A percentile compares a stretch with the other conserved stretches of the same genome.
Conservation (phyloP, 1,284 basidiomycete species). For the Sanghuangporus baumii region DNA sequence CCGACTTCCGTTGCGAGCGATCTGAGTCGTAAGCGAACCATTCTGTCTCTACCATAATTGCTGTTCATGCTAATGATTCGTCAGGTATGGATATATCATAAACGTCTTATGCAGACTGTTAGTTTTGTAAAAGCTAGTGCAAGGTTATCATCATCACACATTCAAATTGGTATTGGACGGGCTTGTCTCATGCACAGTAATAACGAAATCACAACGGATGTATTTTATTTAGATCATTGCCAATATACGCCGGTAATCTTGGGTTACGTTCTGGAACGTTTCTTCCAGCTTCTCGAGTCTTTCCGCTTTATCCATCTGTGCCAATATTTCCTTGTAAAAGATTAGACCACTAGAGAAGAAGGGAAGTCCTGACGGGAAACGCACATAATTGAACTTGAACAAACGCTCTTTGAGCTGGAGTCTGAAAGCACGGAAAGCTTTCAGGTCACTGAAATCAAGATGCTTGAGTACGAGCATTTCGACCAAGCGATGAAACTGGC, state of each 20-base stretch:
- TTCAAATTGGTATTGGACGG: too few relatives aligned
- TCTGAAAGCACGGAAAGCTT: slow-evolving; percentile 60
- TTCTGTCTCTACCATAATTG: neutral
- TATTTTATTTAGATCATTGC: slow-evolving; percentile 37
- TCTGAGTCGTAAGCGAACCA: neutral
- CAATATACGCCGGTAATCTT: slow-evolving; percentile 84
- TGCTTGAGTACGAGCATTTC: slow-evolving; percentile 87
- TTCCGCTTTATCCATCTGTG: slow-evolving; percentile 81
- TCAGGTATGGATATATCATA: slow-evolving; percentile 5
- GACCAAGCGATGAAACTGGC: slow-evolving; percentile 87
- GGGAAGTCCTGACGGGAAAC: neutral
- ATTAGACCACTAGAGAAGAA: slow-evolving; percentile 12
- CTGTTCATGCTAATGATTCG: neutral
- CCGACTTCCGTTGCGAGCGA: neutral
- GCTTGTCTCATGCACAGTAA: neutral
- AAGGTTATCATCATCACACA: too few relatives aligned
- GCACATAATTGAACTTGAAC: slow-evolving; percentile 90
- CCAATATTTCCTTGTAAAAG: slow-evolving; percentile 68
- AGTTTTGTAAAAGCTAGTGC: neutral
- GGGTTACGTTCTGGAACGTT: slow-evolving; percentile 84
- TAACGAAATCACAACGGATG: slow-evolving; percentile 16
- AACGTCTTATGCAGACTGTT: neutral
- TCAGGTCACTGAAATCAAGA: slow-evolving; percentile 59
- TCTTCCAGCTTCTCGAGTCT: slow-evolving; percentile 87
- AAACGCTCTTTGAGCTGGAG: slow-evolving; percentile 90